phyloP scores from a whole-genome alignment of 495 filamentous ascomycete species.

The Xylaria sp. region DNA sequence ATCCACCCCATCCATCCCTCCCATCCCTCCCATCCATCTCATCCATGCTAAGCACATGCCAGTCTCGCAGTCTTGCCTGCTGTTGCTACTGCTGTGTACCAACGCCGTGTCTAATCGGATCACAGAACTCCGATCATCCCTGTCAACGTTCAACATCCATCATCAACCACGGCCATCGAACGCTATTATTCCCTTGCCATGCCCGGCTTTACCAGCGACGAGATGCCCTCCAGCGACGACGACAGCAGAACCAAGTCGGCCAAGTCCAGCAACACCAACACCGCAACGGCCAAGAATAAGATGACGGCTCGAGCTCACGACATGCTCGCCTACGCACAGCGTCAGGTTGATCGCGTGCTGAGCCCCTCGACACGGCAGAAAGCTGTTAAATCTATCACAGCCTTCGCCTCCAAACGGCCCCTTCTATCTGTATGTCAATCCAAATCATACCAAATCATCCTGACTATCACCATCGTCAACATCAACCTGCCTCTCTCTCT shows the following conservation, averaged over 20 bases:
- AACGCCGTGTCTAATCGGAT: background rate
- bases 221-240: slow-evolving; percentile 1
- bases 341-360: slow-evolving; percentile 46
- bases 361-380: slow-evolving; percentile 41
- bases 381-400: slow-evolving; percentile 32
- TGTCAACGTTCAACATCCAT: background rate
- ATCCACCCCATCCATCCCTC: too few species aligned
- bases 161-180: background rate
- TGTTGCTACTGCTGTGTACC: background rate
- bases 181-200: background rate
- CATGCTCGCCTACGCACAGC: slow-evolving; percentile 42
- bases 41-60: slow-evolving; percentile 3
- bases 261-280: background rate
- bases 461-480: background rate
- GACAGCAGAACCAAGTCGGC: background rate
- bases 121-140: background rate
- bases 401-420: slow-evolving; percentile 40
- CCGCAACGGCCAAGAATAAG: background rate
- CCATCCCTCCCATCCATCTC: too few species aligned
- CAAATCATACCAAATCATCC: background rate
- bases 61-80: too few species aligned
- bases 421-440: slow-evolving; percentile 45
- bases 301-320: slow-evolving; percentile 28
- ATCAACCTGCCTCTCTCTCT: background rate
- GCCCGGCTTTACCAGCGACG: background rate